phyloP scores from a whole-genome alignment of 768 basidiomycete genomes.

The Gymnopilus junonius region DNA sequence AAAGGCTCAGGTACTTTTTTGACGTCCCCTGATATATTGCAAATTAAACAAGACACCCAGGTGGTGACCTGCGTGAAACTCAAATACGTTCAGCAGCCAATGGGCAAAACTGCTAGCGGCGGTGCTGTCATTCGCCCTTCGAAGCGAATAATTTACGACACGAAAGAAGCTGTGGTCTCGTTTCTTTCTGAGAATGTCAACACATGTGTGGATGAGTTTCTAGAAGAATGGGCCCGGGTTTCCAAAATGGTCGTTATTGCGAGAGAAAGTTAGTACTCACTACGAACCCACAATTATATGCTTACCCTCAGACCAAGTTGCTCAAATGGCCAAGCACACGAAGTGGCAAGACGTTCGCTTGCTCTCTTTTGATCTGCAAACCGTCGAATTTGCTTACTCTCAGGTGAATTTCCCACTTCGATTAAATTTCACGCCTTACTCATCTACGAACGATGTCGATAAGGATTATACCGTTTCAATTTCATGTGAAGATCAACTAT shows the following conservation, averaged over 20 bases:
- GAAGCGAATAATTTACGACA: conserved; percentile 89
- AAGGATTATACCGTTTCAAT: conserved; percentile 84
- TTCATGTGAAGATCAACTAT: conserved; percentile 77
- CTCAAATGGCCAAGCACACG: conserved; percentile 77
- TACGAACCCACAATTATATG: neutral
- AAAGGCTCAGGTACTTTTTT: conserved; percentile 55
- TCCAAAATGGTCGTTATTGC: conserved; percentile 95
- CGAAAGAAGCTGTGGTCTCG: conserved; percentile 84
- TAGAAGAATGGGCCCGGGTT: conserved; percentile 91
- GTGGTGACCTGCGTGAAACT: conserved; percentile 91
- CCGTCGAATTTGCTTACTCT: conserved; percentile 88
- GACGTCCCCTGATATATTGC: conserved; percentile 3
- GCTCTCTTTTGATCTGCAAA: conserved; percentile 89
- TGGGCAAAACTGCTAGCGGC: conserved; percentile 69
- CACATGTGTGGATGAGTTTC: conserved; percentile 86
- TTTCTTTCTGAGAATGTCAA: conserved; percentile 88
- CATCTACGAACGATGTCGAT: neutral
- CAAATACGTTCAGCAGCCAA: conserved; percentile 86
- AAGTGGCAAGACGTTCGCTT: conserved; percentile 79
- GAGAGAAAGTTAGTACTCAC: conserved; percentile 63
- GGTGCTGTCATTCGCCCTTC: conserved; percentile 79
- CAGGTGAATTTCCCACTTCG: conserved; percentile 39
- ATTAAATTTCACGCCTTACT: neutral
- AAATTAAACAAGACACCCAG: conserved; percentile 31
- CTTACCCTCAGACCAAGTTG: conserved; percentile 51